Evolutionary conservation across 1,139 yeast species (phyloP).

Genomic region (Pneumocystis canis): DNA sequence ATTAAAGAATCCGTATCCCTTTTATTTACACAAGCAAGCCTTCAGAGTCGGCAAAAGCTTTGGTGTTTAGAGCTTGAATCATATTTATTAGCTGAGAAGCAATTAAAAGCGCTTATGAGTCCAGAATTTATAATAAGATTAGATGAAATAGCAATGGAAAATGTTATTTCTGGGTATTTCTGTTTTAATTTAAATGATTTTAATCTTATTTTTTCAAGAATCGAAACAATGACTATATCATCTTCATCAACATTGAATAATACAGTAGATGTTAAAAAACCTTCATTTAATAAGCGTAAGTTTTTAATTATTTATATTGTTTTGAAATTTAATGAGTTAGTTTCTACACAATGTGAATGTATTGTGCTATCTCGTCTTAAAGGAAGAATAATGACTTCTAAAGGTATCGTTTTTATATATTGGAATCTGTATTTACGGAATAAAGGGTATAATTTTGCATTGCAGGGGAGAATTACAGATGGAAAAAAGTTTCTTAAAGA

Average conservation of each 20-base stretch:
- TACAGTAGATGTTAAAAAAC: neutral
- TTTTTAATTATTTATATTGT: neutral
- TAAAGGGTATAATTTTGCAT: slow-evolving; percentile 1
- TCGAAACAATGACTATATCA: neutral
- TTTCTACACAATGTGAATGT: neutral
- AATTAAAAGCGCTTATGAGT: neutral
- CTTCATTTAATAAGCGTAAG: neutral
- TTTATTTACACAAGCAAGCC: neutral
- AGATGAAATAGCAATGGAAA: neutral
- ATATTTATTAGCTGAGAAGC: neutral
- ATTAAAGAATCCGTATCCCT: neutral
- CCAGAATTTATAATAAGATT: neutral
- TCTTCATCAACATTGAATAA: neutral
- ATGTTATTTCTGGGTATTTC: neutral
- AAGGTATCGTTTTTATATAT: neutral
- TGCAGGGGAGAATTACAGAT: neutral
- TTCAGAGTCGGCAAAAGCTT: neutral
- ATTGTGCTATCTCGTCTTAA: neutral
- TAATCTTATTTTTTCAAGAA: neutral
- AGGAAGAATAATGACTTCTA: neutral
- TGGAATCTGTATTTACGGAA: neutral
- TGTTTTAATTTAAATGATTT: neutral
- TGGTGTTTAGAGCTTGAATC: neutral
- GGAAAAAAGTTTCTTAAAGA: neutral
- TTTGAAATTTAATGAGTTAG: neutral